Evolutionary conservation across 2,329 filamentous ascomycete genomes (phyloP).

Genomic region (Fusarium sp.): DNA sequence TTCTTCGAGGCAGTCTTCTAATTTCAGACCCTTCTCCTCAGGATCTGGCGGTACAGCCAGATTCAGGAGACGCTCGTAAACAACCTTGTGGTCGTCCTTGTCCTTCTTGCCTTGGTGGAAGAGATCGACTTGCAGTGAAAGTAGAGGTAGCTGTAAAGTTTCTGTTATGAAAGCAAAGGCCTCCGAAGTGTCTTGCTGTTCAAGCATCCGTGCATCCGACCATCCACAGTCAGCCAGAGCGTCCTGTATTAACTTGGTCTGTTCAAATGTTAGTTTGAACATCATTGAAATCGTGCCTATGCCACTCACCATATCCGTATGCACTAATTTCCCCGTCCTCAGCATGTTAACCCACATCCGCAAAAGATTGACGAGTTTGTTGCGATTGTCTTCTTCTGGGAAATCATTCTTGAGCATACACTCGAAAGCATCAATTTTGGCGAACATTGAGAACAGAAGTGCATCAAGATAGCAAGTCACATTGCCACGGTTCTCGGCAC

Average conservation of each 20-base stretch:
- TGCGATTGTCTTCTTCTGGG: slow-evolving; percentile 71
- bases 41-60: slow-evolving; percentile 85
- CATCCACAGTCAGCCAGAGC: slow-evolving; percentile 87
- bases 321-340: slow-evolving; percentile 84
- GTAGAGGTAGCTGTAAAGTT: slow-evolving; percentile 83
- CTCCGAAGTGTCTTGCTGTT: slow-evolving; percentile 95
- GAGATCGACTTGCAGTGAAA: slow-evolving; percentile 93
- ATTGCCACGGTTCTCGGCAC: slow-evolving; percentile 84
- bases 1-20: slow-evolving; percentile 91
- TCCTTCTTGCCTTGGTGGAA: slow-evolving; percentile 90
- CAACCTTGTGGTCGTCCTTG: slow-evolving; percentile 91
- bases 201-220: slow-evolving; percentile 78
- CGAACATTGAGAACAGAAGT: slow-evolving; percentile 95
- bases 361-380: slow-evolving; percentile 79
- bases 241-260: slow-evolving; percentile 87
- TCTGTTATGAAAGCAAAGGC: slow-evolving; percentile 96
- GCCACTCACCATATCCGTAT: slow-evolving; percentile 77
- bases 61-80: slow-evolving; percentile 90
- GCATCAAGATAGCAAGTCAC: slow-evolving; percentile 97
- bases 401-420: slow-evolving; percentile 87
- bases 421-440: slow-evolving; percentile 88
- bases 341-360: slow-evolving; percentile 95
- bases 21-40: slow-evolving; percentile 75
- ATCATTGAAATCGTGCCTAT: neutral
- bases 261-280: slow-evolving; percentile 35